Conservation (phyloP, 352 stramenopile species). For the Phytophthora hybrid region DNA sequence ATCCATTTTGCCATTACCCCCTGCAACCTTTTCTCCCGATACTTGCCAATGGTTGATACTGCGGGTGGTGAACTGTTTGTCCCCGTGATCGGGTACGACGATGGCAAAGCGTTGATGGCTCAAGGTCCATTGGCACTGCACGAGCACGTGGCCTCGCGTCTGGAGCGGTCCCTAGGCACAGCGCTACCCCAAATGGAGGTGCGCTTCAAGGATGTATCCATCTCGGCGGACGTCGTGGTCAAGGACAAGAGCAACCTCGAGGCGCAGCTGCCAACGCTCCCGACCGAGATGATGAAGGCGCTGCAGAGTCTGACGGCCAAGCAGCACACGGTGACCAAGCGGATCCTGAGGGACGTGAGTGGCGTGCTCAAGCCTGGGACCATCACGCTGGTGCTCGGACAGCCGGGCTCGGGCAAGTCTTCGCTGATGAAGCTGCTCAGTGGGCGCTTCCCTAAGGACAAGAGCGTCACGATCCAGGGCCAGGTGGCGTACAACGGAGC, state of each 20-base stretch:
- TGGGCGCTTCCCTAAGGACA: constrained; percentile 29
- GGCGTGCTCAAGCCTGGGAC: constrained; percentile 38
- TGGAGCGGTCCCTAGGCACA: constrained; percentile 24
- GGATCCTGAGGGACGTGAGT: constrained; percentile 26
- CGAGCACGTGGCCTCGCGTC: background rate
- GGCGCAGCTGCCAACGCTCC: constrained; percentile 37
- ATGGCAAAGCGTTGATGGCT: constrained; percentile 15
- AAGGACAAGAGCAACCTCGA: constrained; percentile 13
- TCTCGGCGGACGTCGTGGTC: constrained; percentile 34
- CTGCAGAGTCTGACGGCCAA: constrained; percentile 20
- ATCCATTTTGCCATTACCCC: no score
- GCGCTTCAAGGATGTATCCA: constrained; percentile 23
- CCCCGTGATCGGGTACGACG: constrained; percentile 1
- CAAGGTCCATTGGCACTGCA: background rate
- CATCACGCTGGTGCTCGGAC: constrained; percentile 25
- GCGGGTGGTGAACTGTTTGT: background rate
- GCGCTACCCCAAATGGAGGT: constrained; percentile 46
- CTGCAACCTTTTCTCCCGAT: no score
- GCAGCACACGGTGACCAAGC: constrained; percentile 31
- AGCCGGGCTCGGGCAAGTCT: constrained; percentile 30
- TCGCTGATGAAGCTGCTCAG: constrained; percentile 43
- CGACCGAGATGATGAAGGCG: constrained; percentile 24
- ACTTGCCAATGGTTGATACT: background rate
- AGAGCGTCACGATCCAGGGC: constrained; percentile 32
- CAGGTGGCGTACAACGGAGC: constrained; percentile 32